Evolutionary conservation across 805 yeast genomes (phyloP), one percentile per base, ranked within the genome.

Genomic region (Ogataea populi-albae): DNA sequence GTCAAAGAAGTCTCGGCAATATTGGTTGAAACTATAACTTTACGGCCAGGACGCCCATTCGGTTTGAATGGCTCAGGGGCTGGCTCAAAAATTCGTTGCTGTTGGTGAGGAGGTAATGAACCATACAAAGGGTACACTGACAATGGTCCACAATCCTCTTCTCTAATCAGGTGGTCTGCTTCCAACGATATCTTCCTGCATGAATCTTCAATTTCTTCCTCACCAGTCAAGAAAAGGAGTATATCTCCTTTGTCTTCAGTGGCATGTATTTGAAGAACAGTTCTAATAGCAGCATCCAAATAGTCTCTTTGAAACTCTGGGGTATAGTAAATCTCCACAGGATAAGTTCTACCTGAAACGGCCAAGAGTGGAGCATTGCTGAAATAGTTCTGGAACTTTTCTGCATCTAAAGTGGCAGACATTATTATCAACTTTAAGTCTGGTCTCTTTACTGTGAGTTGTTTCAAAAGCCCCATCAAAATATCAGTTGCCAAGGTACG

Each of bases 361-460:
- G 97, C 95, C 43, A 91, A 73, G 46, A 93, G 67, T 26, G 98
- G 98, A 4, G 98, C 97, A 54, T 82, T 79, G 57, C 81, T 76
- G 68, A 93, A 91, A 61, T 93, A 91, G 12, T 61, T 64, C 65
- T 91, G 98, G 63, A 89, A 91, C 68, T 91, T 93, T 61, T 88
- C 93, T 3, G 98, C 97, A 66, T 91, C 98, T 59, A 91, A 72
- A 2, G 98, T 93, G 44, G 98, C 98, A 50, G 97, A 88, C 98
- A 91, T 91, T 58, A 91, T 80, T 46, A 91, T 88, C 50, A 91
- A 75, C 60, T 93, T 93, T 55, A 91, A 71, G 55, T 91, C 97
- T 15, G 86, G 81, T 62, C 98, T 77, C 61, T 94, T 75, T 23
- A 61, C 50, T 19, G 86, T 75, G 30, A 91, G 81, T 56, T 88